These are phyloP conservation scores for Apiospora marii DNA, from an alignment of 2,329 filamentous ascomycete genomes.

Conservation along the genomic window DNA sequence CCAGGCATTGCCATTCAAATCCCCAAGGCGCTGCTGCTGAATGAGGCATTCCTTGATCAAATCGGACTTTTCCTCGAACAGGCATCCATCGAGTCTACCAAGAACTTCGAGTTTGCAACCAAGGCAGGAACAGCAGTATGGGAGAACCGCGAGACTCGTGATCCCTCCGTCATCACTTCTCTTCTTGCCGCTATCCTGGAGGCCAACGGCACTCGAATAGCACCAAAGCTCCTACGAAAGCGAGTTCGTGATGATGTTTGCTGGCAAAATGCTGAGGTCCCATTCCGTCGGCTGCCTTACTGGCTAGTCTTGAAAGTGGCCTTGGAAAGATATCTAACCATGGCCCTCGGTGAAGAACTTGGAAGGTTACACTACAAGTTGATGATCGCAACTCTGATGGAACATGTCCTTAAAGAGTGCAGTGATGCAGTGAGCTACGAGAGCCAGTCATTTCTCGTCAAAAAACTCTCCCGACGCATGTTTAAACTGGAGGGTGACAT, in stretches of 20 bases:
- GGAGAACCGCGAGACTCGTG: slow-evolving; percentile 66
- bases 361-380: slow-evolving; percentile 65
- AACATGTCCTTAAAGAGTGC: slow-evolving; percentile 52
- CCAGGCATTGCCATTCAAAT: slow-evolving; percentile 58
- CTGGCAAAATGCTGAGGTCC: slow-evolving; percentile 53
- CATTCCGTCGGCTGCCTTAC: slow-evolving; percentile 69
- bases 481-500: slow-evolving; percentile 61
- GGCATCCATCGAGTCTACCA: slow-evolving; percentile 60
- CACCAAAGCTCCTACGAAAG: slow-evolving; percentile 57
- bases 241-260: slow-evolving; percentile 69
- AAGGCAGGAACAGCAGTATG: slow-evolving; percentile 59
- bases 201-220: slow-evolving; percentile 53
- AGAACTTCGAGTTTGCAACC: slow-evolving; percentile 53
- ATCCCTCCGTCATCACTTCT: slow-evolving; percentile 65
- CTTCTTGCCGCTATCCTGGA: slow-evolving; percentile 68
- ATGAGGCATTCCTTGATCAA: slow-evolving; percentile 53
- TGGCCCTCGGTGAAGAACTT: slow-evolving; percentile 44
- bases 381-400: slow-evolving; percentile 56
- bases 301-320: slow-evolving; percentile 70
- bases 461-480: slow-evolving; percentile 65
- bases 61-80: slow-evolving; percentile 63
- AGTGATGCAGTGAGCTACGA: slow-evolving; percentile 44
- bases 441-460: slow-evolving; percentile 49
- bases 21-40: slow-evolving; percentile 44
- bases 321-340: slow-evolving; percentile 58